Evolutionary conservation across 495 filamentous ascomycete species (phyloP).

Genomic region (Tuber aestivum): DNA sequence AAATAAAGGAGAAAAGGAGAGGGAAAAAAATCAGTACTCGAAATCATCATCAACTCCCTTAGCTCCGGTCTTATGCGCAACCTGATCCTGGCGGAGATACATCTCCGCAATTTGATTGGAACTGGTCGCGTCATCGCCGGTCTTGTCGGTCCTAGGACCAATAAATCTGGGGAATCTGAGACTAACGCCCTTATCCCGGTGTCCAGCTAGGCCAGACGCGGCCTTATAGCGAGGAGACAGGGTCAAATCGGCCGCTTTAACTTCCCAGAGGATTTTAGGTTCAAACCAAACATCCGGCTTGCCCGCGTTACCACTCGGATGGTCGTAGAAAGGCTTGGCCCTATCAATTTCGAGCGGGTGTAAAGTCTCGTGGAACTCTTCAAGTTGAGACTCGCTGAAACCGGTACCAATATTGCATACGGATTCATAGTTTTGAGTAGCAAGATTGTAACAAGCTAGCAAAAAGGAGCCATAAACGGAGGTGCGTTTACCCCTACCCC

Average conservation of each 20-base stretch:
- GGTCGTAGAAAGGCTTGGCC: conserved; percentile 89
- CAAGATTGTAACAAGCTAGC: conserved; percentile 82
- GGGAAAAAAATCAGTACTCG: conserved; percentile 63
- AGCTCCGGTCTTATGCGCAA: conserved; percentile 61
- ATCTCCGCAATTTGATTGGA: conserved; percentile 84
- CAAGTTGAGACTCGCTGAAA: conserved; percentile 80
- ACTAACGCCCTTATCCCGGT: conserved; percentile 72
- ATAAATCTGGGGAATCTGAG: conserved; percentile 90
- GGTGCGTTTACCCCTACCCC: conserved; percentile 89
- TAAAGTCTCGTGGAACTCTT: conserved; percentile 70
- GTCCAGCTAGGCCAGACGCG: conserved; percentile 57
- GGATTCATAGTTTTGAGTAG: conserved; percentile 74
- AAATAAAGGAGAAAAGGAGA: background rate
- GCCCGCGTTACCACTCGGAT: conserved; percentile 74
- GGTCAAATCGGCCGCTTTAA: conserved; percentile 92
- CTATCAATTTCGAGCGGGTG: conserved; percentile 70
- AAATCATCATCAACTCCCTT: conserved; percentile 94
- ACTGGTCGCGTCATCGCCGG: conserved; percentile 81
- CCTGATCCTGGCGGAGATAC: conserved; percentile 90
- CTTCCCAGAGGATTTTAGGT: conserved; percentile 89
- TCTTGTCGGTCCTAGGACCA: conserved; percentile 85
- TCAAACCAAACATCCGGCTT: conserved; percentile 99
- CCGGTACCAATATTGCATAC: conserved; percentile 98
- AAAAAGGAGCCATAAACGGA: conserved; percentile 93
- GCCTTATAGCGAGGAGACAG: conserved; percentile 89